Conservation (phyloP, 2,329 filamentous ascomycete genomes). For the Claviceps cyperi region DNA sequence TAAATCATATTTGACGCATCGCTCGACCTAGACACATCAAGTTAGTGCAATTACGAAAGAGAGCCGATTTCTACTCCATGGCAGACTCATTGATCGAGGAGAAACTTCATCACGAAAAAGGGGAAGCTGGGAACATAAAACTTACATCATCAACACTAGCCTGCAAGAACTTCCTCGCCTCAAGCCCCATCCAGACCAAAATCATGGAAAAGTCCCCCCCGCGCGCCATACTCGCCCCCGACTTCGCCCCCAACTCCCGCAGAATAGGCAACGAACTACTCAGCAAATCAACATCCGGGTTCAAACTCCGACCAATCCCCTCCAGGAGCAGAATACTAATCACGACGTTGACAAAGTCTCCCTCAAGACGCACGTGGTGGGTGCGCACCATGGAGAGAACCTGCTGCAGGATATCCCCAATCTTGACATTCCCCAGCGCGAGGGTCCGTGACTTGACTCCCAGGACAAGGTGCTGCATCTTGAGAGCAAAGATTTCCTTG, state of each 20-base stretch:
- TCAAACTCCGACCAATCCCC: conserved; percentile 76
- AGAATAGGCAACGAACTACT: conserved; percentile 78
- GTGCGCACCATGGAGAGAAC: conserved; percentile 81
- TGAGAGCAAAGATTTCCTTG: conserved; percentile 77
- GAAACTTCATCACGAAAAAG: too few relatives aligned
- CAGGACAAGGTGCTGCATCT: conserved; percentile 93
- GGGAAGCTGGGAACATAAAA: too few relatives aligned
- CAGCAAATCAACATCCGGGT: conserved; percentile 79
- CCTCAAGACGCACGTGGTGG: conserved; percentile 89
- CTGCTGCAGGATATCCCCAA: conserved; percentile 84
- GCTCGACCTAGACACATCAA: conserved; percentile 44
- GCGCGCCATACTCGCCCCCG: conserved; percentile 54
- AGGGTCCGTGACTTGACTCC: conserved; percentile 83
- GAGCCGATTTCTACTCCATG: too few relatives aligned
- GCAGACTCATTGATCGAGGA: too few relatives aligned
- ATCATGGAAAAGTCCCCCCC: conserved; percentile 72
- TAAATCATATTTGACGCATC: conserved; percentile 81
- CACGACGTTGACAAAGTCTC: conserved; percentile 96
- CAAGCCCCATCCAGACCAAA: conserved; percentile 79
- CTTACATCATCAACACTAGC: conserved; percentile 77
- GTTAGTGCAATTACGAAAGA: neutral
- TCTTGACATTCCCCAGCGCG: conserved; percentile 85
- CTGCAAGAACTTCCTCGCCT: conserved; percentile 78
- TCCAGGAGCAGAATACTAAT: conserved; percentile 87
- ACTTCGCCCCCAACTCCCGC: conserved; percentile 69